A percentile compares a stretch with the other conserved stretches of the same genome.
These are phyloP conservation scores for Nakazawaea ishiwadae DNA, from an alignment of 805 yeast species.

Conservation along the genomic window DNA sequence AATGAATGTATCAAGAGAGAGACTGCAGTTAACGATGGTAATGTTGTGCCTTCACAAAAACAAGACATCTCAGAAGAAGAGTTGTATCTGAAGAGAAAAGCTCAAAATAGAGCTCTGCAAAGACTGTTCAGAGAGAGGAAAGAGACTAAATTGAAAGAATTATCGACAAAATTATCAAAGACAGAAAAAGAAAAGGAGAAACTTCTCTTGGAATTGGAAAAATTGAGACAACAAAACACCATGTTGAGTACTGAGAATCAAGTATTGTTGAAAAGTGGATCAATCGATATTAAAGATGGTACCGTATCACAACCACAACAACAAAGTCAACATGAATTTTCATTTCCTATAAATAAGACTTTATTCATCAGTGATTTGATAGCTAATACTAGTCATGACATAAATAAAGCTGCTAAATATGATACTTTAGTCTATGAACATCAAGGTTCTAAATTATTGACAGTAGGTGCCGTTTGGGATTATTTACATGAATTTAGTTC, in stretches of 20 bases:
- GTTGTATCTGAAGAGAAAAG: conserved; percentile 54
- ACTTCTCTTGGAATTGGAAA: conserved; percentile 44
- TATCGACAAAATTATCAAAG: conserved; percentile 51
- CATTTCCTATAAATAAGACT: conserved; percentile 13
- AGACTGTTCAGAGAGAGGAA: conserved; percentile 82
- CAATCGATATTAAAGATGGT: not conserved
- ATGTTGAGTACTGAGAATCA: conserved; percentile 61
- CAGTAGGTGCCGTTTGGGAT: conserved; percentile 83
- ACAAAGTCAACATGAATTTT: conserved; percentile 3
- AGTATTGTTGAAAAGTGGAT: conserved; percentile 34
- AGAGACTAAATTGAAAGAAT: conserved; percentile 64
- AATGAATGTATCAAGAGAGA: conserved; percentile 10
- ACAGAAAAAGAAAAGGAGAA: conserved; percentile 52
- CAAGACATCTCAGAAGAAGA: conserved; percentile 27
- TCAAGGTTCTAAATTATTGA: conserved; percentile 48
- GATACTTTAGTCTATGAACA: conserved; percentile 20
- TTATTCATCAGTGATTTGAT: conserved; percentile 11
- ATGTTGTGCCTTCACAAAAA: too few relatives aligned
- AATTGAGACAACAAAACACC: conserved; percentile 47
- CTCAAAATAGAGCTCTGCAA: conserved; percentile 85
- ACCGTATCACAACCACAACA: conserved; percentile 1
- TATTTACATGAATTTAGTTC: conserved; percentile 49
- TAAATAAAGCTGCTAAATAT: conserved; percentile 3
- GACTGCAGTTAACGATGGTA: not conserved
- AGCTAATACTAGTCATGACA: conserved; percentile 1